Evolutionary conservation across 2,329 filamentous ascomycete species (phyloP).

Genomic region (Coniella vitis): DNA sequence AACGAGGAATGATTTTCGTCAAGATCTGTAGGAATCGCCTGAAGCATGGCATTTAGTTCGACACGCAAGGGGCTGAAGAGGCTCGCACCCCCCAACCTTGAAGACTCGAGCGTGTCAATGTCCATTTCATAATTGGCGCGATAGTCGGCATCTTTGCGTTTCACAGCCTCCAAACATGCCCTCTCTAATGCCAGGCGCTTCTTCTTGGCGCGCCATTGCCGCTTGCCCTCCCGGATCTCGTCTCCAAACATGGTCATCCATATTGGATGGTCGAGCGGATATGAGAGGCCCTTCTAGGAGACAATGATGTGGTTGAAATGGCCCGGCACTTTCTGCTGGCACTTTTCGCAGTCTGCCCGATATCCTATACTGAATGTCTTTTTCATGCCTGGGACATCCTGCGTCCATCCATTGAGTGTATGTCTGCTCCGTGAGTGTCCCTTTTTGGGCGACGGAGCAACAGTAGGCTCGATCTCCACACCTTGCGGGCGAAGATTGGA

Average conservation of each 20-base stretch:
- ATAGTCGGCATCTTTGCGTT: background rate
- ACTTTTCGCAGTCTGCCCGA: conserved; percentile 72
- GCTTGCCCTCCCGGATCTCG: conserved; percentile 10
- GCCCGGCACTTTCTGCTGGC: conserved; percentile 64
- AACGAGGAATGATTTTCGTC: too few species aligned
- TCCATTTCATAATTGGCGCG: background rate
- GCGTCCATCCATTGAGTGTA: conserved; percentile 54
- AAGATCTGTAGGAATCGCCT: too few species aligned
- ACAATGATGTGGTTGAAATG: conserved; percentile 77
- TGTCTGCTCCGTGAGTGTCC: conserved; percentile 54
- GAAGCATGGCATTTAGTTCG: conserved; percentile 6
- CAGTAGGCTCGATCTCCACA: conserved; percentile 32
- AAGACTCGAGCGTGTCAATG: background rate
- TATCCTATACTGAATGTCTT: conserved; percentile 73
- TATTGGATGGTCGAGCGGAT: conserved; percentile 9
- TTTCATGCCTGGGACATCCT: conserved; percentile 54
- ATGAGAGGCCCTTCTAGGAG: conserved; percentile 35
- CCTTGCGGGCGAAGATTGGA: conserved; percentile 19
- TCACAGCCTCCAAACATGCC: background rate
- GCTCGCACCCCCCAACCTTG: background rate
- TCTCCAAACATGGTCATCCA: conserved; percentile 6
- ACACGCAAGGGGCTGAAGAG: conserved; percentile 11
- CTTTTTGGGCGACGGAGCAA: conserved; percentile 43
- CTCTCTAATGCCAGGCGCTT: background rate
- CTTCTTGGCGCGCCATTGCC: conserved; percentile 12